phyloP scores from a whole-genome alignment of 768 basidiomycete species.

The Hygrocybe coccinea region DNA sequence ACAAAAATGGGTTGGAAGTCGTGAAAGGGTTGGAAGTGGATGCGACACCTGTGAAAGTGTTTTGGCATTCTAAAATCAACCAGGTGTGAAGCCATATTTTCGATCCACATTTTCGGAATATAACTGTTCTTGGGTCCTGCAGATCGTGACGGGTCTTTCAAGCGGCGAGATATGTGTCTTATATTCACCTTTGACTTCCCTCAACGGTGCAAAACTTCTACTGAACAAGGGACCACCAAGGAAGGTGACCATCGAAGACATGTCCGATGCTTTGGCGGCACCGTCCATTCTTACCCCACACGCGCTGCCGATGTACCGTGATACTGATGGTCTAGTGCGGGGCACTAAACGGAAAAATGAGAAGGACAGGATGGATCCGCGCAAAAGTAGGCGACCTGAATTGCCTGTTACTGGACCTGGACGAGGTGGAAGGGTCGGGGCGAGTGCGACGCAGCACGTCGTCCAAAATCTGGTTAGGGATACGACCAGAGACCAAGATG shows the following conservation, averaged over 20 bases:
- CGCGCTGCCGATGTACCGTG: slow-evolving; percentile 87
- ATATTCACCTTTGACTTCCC: slow-evolving; percentile 86
- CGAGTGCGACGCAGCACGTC: slow-evolving; percentile 94
- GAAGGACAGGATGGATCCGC: slow-evolving; percentile 80
- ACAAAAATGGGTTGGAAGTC: slow-evolving; percentile 63
- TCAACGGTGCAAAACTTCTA: slow-evolving; percentile 88
- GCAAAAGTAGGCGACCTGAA: slow-evolving; percentile 89
- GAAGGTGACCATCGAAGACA: slow-evolving; percentile 79
- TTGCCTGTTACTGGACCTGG: slow-evolving; percentile 92
- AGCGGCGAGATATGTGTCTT: slow-evolving; percentile 85
- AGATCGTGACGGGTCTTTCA: slow-evolving; percentile 87
- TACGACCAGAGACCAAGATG: slow-evolving; percentile 88
- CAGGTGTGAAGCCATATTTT: slow-evolving; percentile 53
- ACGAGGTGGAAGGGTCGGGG: slow-evolving; percentile 89
- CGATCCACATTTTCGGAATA: slow-evolving; percentile 10
- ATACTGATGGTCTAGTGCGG: slow-evolving; percentile 62
- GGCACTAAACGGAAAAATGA: slow-evolving; percentile 87
- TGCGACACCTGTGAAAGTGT: slow-evolving; percentile 80
- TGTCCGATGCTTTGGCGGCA: slow-evolving; percentile 78
- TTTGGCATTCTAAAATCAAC: slow-evolving; percentile 98
- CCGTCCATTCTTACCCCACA: slow-evolving; percentile 92
- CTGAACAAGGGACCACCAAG: slow-evolving; percentile 82
- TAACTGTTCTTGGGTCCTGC: slow-evolving; percentile 10
- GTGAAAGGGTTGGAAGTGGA: slow-evolving; percentile 65
- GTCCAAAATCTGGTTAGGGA: slow-evolving; percentile 93